These are phyloP conservation scores for Eremothecium sinecaudum DNA, from an alignment of 1,139 yeast genomes.

Conservation along the genomic window DNA sequence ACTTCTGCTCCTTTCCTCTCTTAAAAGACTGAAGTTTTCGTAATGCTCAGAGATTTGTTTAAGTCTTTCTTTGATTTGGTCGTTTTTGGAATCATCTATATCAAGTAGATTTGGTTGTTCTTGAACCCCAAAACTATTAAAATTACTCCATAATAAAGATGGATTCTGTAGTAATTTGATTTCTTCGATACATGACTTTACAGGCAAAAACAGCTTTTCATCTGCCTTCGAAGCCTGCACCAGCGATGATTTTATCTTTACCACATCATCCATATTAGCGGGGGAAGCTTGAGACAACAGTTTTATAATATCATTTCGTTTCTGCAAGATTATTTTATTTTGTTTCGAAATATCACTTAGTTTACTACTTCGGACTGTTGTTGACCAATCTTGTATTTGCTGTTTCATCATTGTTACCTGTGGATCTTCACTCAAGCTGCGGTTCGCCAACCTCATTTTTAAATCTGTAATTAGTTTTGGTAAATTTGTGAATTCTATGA, in stretches of 20 bases:
- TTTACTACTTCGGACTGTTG: constrained; percentile 19
- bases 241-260: constrained; percentile 37
- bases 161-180: constrained; percentile 32
- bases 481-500: constrained; percentile 67
- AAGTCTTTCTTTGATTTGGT: constrained; percentile 26
- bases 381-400: constrained; percentile 25
- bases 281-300: constrained; percentile 17
- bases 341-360: constrained; percentile 27
- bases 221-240: constrained; percentile 65
- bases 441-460: constrained; percentile 30
- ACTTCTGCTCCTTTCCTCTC: constrained; percentile 51
- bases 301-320: constrained; percentile 37
- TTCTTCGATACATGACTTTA: constrained; percentile 32
- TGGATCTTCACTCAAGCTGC: constrained; percentile 16
- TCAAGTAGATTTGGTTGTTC: constrained; percentile 45
- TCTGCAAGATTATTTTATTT: constrained; percentile 19
- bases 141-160: constrained; percentile 26
- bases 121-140: constrained; percentile 17
- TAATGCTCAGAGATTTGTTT: constrained; percentile 38
- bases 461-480: constrained; percentile 58
- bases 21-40: constrained; percentile 41
- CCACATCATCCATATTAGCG: constrained; percentile 25
- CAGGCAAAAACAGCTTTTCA: constrained; percentile 40
- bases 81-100: constrained; percentile 42
- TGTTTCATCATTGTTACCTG: constrained; percentile 24